Conservation (phyloP, 1,284 basidiomycete genomes). For the Leucoagaricus sp. region DNA sequence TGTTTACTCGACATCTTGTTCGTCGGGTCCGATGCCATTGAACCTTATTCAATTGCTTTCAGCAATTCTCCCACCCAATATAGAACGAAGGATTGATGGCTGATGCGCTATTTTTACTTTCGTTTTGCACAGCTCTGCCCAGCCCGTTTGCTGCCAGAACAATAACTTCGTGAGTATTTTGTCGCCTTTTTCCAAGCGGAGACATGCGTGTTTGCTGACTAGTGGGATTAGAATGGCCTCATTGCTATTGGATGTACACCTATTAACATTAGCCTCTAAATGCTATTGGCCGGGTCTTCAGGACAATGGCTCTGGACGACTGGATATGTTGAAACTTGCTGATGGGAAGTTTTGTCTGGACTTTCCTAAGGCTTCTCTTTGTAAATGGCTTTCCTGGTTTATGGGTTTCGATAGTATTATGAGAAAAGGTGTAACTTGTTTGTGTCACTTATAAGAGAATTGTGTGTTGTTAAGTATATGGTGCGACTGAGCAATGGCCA, state of each 20-base stretch:
- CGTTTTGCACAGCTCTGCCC: conserved; percentile 16
- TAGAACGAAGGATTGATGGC: neutral
- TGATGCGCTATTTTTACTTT: conserved; percentile 7
- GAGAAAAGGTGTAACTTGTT: too few species aligned
- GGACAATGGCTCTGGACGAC: neutral
- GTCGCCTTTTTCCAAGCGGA: neutral
- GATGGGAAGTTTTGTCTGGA: neutral
- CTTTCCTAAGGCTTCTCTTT: too few species aligned
- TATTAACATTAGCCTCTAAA: conserved; percentile 24
- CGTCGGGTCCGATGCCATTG: neutral
- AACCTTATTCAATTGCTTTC: too few species aligned
- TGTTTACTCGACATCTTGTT: neutral
- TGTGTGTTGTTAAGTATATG: too few species aligned
- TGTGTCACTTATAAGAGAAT: too few species aligned
- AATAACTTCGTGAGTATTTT: conserved; percentile 27
- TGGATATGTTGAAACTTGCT: neutral
- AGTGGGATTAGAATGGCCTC: conserved; percentile 20
- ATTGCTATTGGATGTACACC: conserved; percentile 25
- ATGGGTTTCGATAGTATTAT: too few species aligned
- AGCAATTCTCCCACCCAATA: neutral
- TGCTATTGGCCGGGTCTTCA: neutral
- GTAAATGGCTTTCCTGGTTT: too few species aligned
- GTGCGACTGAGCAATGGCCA: too few species aligned
- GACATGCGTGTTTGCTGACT: conserved; percentile 5
- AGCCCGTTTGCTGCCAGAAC: conserved; percentile 27